Evolutionary conservation across 1,284 basidiomycete species (phyloP).

Genomic region (Meira miltonrushii): DNA sequence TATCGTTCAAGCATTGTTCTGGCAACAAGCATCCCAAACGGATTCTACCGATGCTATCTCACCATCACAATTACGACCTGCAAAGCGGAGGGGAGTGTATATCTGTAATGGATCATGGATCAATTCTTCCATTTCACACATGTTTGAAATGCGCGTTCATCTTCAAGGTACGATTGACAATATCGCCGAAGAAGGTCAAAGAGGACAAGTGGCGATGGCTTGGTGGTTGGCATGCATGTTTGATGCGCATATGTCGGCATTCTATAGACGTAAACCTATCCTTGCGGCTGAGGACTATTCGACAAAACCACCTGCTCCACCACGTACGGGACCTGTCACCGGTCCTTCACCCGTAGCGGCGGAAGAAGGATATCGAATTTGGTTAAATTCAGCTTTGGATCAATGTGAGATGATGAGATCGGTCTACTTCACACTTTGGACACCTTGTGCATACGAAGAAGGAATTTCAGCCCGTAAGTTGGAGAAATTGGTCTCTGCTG

Average conservation of each 20-base stretch:
- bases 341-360: constrained; percentile 5
- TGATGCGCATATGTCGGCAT: constrained; percentile 62
- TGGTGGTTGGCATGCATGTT: constrained; percentile 68
- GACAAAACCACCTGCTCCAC: constrained; percentile 14
- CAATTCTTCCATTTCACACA: constrained; percentile 29
- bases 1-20: constrained; percentile 31
- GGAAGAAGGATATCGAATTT: background rate
- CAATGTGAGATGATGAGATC: constrained; percentile 63
- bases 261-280: constrained; percentile 62
- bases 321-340: background rate
- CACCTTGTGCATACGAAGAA: constrained; percentile 65
- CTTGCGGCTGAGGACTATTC: constrained; percentile 56
- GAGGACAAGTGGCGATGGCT: constrained; percentile 58
- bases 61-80: background rate
- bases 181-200: constrained; percentile 24
- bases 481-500: constrained; percentile 60
- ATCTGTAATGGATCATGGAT: constrained; percentile 29
- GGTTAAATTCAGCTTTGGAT: constrained; percentile 19
- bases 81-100: constrained; percentile 17
- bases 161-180: constrained; percentile 28
- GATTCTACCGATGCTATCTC: background rate
- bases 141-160: constrained; percentile 36
- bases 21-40: constrained; percentile 10
- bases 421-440: constrained; percentile 72
- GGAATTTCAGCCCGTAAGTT: constrained; percentile 69